Percentiles rank a stretch among this genome's conserved stretches.
phyloP scores from a whole-genome alignment of 1,284 basidiomycete species.

The Puccinia polysora region DNA sequence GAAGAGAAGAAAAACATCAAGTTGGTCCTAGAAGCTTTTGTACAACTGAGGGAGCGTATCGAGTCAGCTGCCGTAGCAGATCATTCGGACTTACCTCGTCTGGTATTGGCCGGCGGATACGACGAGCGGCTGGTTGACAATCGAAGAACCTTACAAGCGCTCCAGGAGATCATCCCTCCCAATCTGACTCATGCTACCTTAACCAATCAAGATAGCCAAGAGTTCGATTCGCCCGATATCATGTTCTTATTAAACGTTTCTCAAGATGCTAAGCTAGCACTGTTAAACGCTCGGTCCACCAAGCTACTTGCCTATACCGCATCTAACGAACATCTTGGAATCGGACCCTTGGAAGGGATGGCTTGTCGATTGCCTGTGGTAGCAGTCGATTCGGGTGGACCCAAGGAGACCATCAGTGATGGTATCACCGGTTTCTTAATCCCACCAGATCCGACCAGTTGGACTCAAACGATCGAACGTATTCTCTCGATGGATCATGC shows the following conservation, averaged over 20 bases:
- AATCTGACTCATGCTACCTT: slow-evolving; percentile 54
- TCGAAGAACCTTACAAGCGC: slow-evolving; percentile 60
- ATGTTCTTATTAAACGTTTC: slow-evolving; percentile 83
- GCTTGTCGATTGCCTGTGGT: slow-evolving; percentile 81
- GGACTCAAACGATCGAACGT: slow-evolving; percentile 65
- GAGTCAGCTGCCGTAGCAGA: slow-evolving; percentile 41
- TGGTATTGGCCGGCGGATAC: slow-evolving; percentile 62
- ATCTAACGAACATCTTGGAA: slow-evolving; percentile 92
- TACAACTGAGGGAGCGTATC: slow-evolving; percentile 49
- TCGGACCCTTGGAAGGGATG: slow-evolving; percentile 94
- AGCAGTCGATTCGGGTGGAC: slow-evolving; percentile 83
- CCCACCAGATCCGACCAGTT: slow-evolving; percentile 61
- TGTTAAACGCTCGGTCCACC: slow-evolving; percentile 61
- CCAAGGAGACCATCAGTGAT: slow-evolving; percentile 78
- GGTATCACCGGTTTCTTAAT: slow-evolving; percentile 56
- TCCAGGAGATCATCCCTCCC: slow-evolving; percentile 52
- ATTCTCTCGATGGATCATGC: slow-evolving; percentile 60
- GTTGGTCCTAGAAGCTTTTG: slow-evolving; percentile 76
- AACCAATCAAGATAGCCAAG: slow-evolving; percentile 53
- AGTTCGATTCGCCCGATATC: slow-evolving; percentile 60
- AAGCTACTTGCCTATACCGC: slow-evolving; percentile 85
- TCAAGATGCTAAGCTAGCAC: slow-evolving; percentile 69
- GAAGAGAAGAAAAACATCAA: slow-evolving; percentile 89
- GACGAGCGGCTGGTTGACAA: slow-evolving; percentile 69
- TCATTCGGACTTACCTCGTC: slow-evolving; percentile 45